phyloP scores from a whole-genome alignment of 345 rosid genomes.

The rapeseed (Brassica napus) region DNA sequence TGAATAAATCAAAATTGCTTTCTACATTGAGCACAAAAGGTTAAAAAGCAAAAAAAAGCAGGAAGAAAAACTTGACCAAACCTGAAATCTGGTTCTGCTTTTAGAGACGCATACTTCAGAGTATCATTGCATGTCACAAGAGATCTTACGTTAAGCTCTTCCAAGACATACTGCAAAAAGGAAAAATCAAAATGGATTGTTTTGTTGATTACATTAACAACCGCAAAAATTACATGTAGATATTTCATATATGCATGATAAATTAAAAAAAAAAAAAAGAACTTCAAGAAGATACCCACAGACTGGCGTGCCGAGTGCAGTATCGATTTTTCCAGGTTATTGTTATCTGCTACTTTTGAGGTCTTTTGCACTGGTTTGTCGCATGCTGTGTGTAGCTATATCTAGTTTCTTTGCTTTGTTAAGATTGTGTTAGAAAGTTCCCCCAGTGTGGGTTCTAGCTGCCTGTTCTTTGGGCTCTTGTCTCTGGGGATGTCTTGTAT shows the following conservation, averaged over 20 bases:
- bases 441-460: no score
- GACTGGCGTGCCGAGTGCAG: no score
- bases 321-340: no score
- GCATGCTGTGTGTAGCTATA: no score
- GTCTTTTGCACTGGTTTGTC: no score
- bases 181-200: slow-evolving; percentile 27
- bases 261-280: neutral
- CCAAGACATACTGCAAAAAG: slow-evolving; percentile 74
- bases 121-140: slow-evolving; percentile 80
- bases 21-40: slow-evolving; percentile 4
- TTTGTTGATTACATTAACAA: neutral
- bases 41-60: neutral
- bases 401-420: no score
- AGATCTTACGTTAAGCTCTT: slow-evolving; percentile 84
- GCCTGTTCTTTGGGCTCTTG: no score
- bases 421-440: no score
- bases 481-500: no score
- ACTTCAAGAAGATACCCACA: neutral
- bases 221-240: neutral
- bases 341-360: no score
- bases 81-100: slow-evolving; percentile 99
- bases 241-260: neutral
- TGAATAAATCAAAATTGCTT: slow-evolving; percentile 28
- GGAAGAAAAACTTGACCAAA: slow-evolving; percentile 32
- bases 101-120: slow-evolving; percentile 80